phyloP scores from a whole-genome alignment of 129 eudicot genomes.

The Escallonia rubra region DNA sequence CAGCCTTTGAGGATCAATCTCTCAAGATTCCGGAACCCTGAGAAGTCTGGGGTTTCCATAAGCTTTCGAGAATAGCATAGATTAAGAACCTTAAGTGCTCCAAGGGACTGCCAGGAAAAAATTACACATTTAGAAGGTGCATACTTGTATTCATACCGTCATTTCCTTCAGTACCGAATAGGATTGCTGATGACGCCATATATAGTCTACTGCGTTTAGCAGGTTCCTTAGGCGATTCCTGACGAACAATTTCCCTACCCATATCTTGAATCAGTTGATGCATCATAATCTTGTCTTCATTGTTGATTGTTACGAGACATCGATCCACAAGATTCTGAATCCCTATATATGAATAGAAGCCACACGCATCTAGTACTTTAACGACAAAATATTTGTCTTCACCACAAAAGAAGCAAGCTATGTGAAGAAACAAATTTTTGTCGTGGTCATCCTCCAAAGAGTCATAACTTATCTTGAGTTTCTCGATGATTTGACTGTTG shows the following conservation, averaged over 20 bases:
- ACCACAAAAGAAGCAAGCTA: slow-evolving; percentile 19
- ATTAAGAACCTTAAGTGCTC: no score
- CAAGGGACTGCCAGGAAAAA: not conserved
- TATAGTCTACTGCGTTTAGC: not conserved
- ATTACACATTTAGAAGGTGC: no score
- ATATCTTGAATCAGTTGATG: slow-evolving; percentile 16
- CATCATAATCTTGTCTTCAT: slow-evolving; percentile 9
- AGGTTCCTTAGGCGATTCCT: not conserved
- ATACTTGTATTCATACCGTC: not conserved
- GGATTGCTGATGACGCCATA: not conserved
- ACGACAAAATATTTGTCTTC: slow-evolving; percentile 2
- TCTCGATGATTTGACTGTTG: not conserved
- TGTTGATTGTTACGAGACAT: slow-evolving; percentile 17
- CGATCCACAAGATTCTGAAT: not conserved
- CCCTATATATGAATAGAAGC: not conserved
- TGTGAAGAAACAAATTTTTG: slow-evolving; percentile 10
- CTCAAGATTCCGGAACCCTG: no score
- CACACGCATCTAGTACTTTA: not conserved
- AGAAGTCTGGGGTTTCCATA: no score
- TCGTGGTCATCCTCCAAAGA: slow-evolving; percentile 13
- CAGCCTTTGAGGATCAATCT: no score
- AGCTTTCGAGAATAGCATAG: no score
- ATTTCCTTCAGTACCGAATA: slow-evolving; percentile 2
- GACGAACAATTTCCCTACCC: not conserved
- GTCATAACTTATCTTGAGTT: slow-evolving; percentile 8